Evolutionary conservation across 495 filamentous ascomycete genomes (phyloP).

Genomic region (Penicillium arizonense): DNA sequence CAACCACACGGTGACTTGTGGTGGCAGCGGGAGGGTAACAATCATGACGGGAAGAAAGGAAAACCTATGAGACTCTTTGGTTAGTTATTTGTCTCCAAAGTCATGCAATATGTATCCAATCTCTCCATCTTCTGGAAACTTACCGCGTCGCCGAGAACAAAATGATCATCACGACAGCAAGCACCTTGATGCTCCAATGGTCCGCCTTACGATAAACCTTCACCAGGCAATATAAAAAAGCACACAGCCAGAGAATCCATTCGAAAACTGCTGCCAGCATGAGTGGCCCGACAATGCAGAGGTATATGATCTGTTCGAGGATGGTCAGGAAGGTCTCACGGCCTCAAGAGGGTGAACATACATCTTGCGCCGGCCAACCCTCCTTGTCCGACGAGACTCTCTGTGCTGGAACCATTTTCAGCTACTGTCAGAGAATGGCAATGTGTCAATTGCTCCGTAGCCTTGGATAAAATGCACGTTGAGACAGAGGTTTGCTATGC

Average conservation of each 20-base stretch:
- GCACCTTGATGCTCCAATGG: conserved; percentile 71
- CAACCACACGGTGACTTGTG: conserved; percentile 66
- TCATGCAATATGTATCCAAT: no score
- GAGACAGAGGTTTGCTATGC: no score
- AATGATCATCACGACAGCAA: conserved; percentile 73
- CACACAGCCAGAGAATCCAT: conserved; percentile 91
- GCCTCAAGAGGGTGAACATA: conserved; percentile 34
- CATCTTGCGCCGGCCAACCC: conserved; percentile 63
- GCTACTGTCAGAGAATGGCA: neutral
- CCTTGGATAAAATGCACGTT: no score
- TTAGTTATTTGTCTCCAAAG: neutral
- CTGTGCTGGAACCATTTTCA: neutral
- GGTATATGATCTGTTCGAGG: conserved; percentile 66
- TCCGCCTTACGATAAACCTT: conserved; percentile 93
- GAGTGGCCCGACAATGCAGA: conserved; percentile 75
- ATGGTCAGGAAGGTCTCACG: neutral
- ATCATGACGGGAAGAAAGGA: conserved; percentile 94
- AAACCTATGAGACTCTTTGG: conserved; percentile 46
- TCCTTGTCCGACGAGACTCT: conserved; percentile 15
- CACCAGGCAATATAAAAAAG: conserved; percentile 86
- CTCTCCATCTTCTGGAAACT: conserved; percentile 11
- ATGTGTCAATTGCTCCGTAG: neutral
- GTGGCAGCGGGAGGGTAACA: conserved; percentile 85
- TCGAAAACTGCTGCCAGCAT: conserved; percentile 86
- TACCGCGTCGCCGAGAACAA: conserved; percentile 76